Evolutionary conservation across 1,284 basidiomycete species (phyloP), one percentile per base, ranked within the genome.

Genomic region (Xerocomus amazonicus): DNA sequence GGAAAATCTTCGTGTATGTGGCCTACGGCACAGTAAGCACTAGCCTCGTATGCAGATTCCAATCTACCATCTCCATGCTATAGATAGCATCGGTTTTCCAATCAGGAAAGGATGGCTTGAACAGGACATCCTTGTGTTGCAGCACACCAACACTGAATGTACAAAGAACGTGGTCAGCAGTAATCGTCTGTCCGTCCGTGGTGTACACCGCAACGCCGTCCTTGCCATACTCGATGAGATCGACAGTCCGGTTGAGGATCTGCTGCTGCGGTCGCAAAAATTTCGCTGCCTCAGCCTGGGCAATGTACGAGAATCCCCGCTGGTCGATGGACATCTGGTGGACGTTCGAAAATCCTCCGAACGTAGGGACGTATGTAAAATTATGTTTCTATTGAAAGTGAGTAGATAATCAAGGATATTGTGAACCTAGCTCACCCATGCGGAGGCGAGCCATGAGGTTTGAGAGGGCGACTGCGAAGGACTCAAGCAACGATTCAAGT

Each of bases 1-100:
- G 57, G 64, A 86, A 87, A 41, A 87, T 84, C 67, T 87, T 87
- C 4, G 84, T 85, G 59, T 84, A 87, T 3, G 77, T 82, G 2
- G 73, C 74, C 76, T 78, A 42, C 9, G 6, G 2, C 3, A 10
- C 1, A 12, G 23, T 56, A 19, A 50, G 36, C 1, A 1, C 14
- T 4, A 32, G 10, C 31, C 14, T 6, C 2, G 14, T 37, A 19
- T 6, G 6, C 34, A 45, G 33, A 10, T 14, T 14, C 23, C n/a
- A 10, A 54, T 66, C 45, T 31, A 77, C 82, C 84, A 87, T 85
- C 7, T 74, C 73, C 63, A 86, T 79, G 44, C 77, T 78, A 27
- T 81, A 76, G 43, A 87, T 81, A 2, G 84, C 84, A 56, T 86
- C 83, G 36, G 70, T 57, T 61, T 87, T 87, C 74, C 77, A 87